Base-by-base conservation (phyloP, 2,329 filamentous ascomycete species). In the Colletotrichum brevisporum region DNA sequence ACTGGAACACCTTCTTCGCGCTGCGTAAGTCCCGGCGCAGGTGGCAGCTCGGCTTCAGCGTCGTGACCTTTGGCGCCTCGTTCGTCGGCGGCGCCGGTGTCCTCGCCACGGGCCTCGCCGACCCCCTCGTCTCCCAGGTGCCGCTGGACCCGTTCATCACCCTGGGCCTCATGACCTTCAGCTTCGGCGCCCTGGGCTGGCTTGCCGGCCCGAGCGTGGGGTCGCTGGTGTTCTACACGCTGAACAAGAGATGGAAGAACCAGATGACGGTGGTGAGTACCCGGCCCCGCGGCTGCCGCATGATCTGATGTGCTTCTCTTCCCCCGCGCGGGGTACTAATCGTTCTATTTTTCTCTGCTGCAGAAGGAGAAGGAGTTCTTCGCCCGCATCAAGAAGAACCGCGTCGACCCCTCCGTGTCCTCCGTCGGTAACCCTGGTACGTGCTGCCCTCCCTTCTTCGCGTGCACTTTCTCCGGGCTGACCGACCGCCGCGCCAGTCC, bases 281-380 rank as follows among this genome's bases (percentile, higher is more conserved):
- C 36, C 15, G 9, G 6, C 12, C 24, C 24, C 12, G 18, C 27
- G 31, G 31, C 31, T 10, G 31, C 31, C 39, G 52, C 31, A 58
- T 43, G 59, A 21, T 39, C 13, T 26, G 36, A 24, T 56, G 21
- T 39, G 16, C 9, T 31, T 36, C 9, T 3, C 31, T 36, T 12
- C 31, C 3, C 8, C 10, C 8, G 31, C 10, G 31, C 31, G 31
- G 31, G 8, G 8, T 36, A 36, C 31, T 36, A 36, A 36, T 10
- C 8, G 31, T 36, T 36, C 10, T 36, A 36, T 36, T 36, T 36
- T 36, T 3, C 31, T 10, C 31, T 36, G 31, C 18, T 71, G 54
- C 72, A 93, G 88, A 98, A 98, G 88, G 96, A 99, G 83, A 94
- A 91, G 76, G 92, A 95, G 80, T 98, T 99, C 84, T 98, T 95